Evolutionary conservation across 2,329 filamentous ascomycete species (phyloP).

Genomic region (Aspergillus cejpii): DNA sequence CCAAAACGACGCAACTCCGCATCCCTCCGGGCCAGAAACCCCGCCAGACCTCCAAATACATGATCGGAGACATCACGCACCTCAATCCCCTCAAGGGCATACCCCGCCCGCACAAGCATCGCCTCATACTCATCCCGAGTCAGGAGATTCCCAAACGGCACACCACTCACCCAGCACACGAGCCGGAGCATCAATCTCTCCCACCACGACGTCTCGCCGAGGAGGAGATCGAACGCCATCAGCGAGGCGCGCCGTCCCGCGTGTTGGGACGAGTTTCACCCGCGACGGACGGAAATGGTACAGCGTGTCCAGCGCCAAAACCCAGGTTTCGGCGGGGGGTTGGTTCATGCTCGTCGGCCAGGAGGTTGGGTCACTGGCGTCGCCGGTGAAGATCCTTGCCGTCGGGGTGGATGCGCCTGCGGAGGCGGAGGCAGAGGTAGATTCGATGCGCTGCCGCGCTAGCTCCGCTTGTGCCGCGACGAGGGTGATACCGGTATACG

Average conservation of each 20-base stretch:
- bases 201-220: conserved; percentile 21
- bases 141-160: conserved; percentile 47
- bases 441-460: conserved; percentile 19
- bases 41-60: conserved; percentile 48
- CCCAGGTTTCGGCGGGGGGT: conserved; percentile 45
- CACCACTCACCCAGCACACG: conserved; percentile 45
- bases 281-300: conserved; percentile 54
- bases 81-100: conserved; percentile 37
- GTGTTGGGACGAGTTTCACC: conserved; percentile 41
- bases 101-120: conserved; percentile 46
- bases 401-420: neutral
- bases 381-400: conserved; percentile 41
- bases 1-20: conserved; percentile 31
- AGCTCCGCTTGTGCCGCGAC: conserved; percentile 42
- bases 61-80: conserved; percentile 49
- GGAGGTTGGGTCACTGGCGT: conserved; percentile 44
- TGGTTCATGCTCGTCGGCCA: conserved; percentile 37
- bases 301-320: conserved; percentile 51
- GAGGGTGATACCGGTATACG: conserved; percentile 51
- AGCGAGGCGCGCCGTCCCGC: conserved; percentile 42
- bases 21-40: conserved; percentile 40
- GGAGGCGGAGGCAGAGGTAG: too few relatives aligned
- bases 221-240: conserved; percentile 52
- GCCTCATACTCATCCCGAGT: conserved; percentile 42
- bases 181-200: conserved; percentile 36